Evolutionary conservation across 2,329 filamentous ascomycete species (phyloP).

Genomic region (Colletotrichum abscissum): DNA sequence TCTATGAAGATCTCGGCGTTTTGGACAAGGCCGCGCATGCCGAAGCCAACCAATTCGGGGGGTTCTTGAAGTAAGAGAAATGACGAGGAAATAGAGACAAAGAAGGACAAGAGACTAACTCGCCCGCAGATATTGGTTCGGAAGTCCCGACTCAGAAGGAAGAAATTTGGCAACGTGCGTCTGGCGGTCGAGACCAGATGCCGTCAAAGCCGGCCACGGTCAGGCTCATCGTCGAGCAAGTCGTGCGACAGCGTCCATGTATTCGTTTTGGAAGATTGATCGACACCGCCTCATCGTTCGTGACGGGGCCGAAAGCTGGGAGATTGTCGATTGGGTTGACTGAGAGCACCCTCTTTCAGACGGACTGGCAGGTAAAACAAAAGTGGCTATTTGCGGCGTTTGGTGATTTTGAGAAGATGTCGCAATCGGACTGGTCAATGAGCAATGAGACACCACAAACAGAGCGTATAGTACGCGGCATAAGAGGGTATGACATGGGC

Average conservation of each 20-base stretch:
- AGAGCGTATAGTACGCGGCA: neutral
- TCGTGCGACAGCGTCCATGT: conserved; percentile 72
- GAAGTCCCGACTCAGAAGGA: conserved; percentile 74
- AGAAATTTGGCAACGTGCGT: conserved; percentile 86
- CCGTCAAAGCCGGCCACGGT: conserved; percentile 67
- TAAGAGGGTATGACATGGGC: conserved; percentile 1
- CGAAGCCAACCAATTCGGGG: conserved; percentile 83
- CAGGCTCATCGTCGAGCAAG: conserved; percentile 73
- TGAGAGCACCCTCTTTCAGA: conserved; percentile 24
- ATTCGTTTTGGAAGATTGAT: conserved; percentile 76
- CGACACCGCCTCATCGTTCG: conserved; percentile 76
- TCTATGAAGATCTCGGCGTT: conserved; percentile 74
- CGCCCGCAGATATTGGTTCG: conserved; percentile 83
- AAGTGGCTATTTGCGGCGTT: conserved; percentile 24
- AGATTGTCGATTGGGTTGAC: conserved; percentile 68
- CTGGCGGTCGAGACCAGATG: conserved; percentile 71
- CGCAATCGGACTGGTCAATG: conserved; percentile 25
- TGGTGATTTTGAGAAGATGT: conserved; percentile 19
- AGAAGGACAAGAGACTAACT: conserved; percentile 31
- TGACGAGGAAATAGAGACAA: conserved; percentile 12
- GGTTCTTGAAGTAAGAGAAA: conserved; percentile 74
- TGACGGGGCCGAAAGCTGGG: conserved; percentile 73
- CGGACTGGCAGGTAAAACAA: neutral
- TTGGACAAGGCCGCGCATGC: conserved; percentile 84
- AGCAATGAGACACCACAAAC: conserved; percentile 10